Base-by-base conservation (phyloP, 2,329 filamentous ascomycete species). In the Didymella exigua region DNA sequence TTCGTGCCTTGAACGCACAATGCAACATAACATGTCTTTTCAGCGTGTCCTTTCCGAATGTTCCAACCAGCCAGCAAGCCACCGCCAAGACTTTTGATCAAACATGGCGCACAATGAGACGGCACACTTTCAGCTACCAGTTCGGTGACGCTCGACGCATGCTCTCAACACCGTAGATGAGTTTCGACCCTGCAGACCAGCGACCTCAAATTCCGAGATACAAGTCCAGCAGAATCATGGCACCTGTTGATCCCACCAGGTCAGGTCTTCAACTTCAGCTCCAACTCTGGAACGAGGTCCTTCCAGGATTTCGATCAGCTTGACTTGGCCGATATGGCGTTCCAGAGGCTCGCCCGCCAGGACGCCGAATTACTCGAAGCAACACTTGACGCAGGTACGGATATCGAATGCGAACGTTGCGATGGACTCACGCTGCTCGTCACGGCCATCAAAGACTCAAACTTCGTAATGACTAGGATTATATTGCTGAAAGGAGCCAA, bases 401-500 rank as follows among this genome's bases (percentile, higher is more conserved):
- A 23, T 5, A 37, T 43, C 19, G 50, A 54, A 38, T 6, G 16
- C n/a, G 11, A 31, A 21, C 16, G 24, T 9, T n/a, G 9, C 4
- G 37, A 54, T 16, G 43, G 50, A 11, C 37, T 30, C 19, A 43
- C 43, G 13, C 18, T 45, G 18, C 36, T 54, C 18, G 24, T 43
- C 9, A 14, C 13, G 11, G 31, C 50, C 1, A 43, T 54, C 26
- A 31, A 31, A 13, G 19, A 26, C 13, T 31, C 50, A 18, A 43
- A 48, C n/a, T 1, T 54, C 8, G 18, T 19, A 14, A 19, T 21
- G 30, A 48, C 24, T 3, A 30, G 18, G 19, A 10, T 43, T 26
- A 11, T 48, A 4, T 21, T 52, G 4, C 18, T 38, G 13, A 43
- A 43, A 7, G 38, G 44, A 29, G 37, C 37, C 1, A 11, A 33